Evolutionary conservation across 2,329 filamentous ascomycete genomes (phyloP).

Genomic region (Colletotrichum sp.): DNA sequence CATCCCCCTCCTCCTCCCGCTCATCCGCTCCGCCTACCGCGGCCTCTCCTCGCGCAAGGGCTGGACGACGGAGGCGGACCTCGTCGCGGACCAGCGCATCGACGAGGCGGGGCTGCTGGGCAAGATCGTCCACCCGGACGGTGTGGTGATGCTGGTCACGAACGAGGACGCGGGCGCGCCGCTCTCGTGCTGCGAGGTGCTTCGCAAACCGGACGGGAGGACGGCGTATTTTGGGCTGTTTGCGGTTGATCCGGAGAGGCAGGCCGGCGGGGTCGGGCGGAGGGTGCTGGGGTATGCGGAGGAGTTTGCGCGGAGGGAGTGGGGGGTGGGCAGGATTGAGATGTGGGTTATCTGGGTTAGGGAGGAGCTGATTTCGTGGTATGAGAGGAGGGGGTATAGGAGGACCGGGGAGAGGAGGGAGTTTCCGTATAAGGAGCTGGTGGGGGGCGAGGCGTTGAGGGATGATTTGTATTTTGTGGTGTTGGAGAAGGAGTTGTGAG

Average conservation of each 20-base stretch:
- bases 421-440: conserved; percentile 46
- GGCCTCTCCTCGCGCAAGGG: conserved; percentile 43
- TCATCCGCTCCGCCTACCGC: conserved; percentile 50
- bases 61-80: conserved; percentile 53
- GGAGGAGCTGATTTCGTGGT: conserved; percentile 50
- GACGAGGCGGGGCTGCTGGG: conserved; percentile 34
- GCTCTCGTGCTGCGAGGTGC: conserved; percentile 50
- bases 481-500: conserved; percentile 42
- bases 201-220: background rate
- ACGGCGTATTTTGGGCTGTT: conserved; percentile 50
- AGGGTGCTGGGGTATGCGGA: conserved; percentile 46
- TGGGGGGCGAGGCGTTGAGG: conserved; percentile 38
- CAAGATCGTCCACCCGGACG: conserved; percentile 44
- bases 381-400: conserved; percentile 46
- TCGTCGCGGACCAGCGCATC: conserved; percentile 48
- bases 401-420: conserved; percentile 41
- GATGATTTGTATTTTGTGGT: conserved; percentile 49
- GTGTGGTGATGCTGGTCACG: conserved; percentile 41
- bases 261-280: conserved; percentile 49
- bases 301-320: conserved; percentile 34
- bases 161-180: conserved; percentile 26
- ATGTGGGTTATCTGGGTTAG: conserved; percentile 50
- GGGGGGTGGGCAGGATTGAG: conserved; percentile 40
- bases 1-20: conserved; percentile 34
- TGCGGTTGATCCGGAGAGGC: conserved; percentile 46